Percentiles rank a stretch among this genome's conserved stretches.
phyloP scores from a whole-genome alignment of 768 basidiomycete genomes.

The Pleurotus sapidus region DNA sequence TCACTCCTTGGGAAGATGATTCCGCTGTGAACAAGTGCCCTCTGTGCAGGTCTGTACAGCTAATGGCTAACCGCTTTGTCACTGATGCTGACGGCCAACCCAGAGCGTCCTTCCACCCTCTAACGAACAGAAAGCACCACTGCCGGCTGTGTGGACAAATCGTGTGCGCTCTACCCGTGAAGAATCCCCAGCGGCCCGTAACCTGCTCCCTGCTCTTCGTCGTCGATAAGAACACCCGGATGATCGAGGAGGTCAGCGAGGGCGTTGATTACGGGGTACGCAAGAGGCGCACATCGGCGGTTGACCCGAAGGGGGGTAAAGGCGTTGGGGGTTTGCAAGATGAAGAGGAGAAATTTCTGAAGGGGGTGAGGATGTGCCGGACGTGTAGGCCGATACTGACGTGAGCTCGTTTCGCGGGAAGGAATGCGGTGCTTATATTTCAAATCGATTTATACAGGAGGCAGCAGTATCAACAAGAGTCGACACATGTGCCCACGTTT shows the following conservation, averaged over 20 bases:
- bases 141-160: slow-evolving; percentile 92
- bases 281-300: slow-evolving; percentile 35
- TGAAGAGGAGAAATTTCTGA: slow-evolving; percentile 82
- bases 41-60: slow-evolving; percentile 61
- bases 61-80: too few species aligned
- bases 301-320: slow-evolving; percentile 16
- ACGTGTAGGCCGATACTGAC: slow-evolving; percentile 77
- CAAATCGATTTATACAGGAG: slow-evolving; percentile 43
- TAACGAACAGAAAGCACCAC: slow-evolving; percentile 95
- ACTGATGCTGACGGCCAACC: neutral
- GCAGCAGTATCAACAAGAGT: slow-evolving; percentile 75
- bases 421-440: neutral
- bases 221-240: slow-evolving; percentile 73
- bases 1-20: slow-evolving; percentile 96
- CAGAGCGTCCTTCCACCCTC: slow-evolving; percentile 76
- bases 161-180: slow-evolving; percentile 85
- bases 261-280: slow-evolving; percentile 83
- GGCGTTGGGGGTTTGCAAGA: slow-evolving; percentile 27
- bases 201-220: slow-evolving; percentile 83
- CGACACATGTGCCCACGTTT: slow-evolving; percentile 55
- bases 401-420: slow-evolving; percentile 42
- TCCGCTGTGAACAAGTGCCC: slow-evolving; percentile 74
- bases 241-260: slow-evolving; percentile 82
- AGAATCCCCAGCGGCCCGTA: slow-evolving; percentile 60
- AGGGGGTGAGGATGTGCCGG: slow-evolving; percentile 85